Conservation (phyloP, 331 rosid species). For the Acacia concinna region DNA sequence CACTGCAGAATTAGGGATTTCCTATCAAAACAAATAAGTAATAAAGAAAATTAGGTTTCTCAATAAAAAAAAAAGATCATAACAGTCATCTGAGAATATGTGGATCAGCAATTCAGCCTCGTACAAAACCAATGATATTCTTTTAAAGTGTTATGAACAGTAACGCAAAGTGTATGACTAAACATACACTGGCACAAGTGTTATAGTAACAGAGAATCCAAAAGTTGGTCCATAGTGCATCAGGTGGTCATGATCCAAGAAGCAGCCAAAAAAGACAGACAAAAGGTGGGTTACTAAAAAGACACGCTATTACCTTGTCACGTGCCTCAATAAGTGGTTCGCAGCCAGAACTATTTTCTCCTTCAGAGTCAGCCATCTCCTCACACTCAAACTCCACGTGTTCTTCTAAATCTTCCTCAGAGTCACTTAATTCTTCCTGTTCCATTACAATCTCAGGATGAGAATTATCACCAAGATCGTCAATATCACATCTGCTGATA, state of each 20-base stretch:
- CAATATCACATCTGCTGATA: constrained; percentile 45
- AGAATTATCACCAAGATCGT: constrained; percentile 65
- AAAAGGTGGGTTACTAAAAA: constrained; percentile 14
- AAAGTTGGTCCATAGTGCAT: background rate
- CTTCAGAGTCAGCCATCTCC: constrained; percentile 98
- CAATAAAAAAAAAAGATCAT: background rate
- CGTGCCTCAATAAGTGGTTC: constrained; percentile 50
- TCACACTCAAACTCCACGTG: constrained; percentile 95
- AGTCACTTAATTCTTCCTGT: constrained; percentile 91
- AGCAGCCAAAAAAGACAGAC: background rate
- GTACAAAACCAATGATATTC: background rate
- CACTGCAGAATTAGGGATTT: constrained; percentile 35
- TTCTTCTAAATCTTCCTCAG: constrained; percentile 90
- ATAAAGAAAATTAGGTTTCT: constrained; percentile 7
- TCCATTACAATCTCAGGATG: constrained; percentile 92
- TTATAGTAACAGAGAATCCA: background rate
- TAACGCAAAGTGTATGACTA: background rate
- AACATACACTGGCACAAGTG: background rate
- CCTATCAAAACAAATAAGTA: constrained; percentile 45
- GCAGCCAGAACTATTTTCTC: constrained; percentile 72
- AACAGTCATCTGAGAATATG: constrained; percentile 9
- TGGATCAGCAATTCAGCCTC: constrained; percentile 15
- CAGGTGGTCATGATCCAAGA: constrained; percentile 14
- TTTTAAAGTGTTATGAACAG: background rate
- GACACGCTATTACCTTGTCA: constrained; percentile 49